A percentile compares a stretch with the other conserved stretches of the same genome.
phyloP scores from a whole-genome alignment of 345 rosid species.

The Camelina sativa region DNA sequence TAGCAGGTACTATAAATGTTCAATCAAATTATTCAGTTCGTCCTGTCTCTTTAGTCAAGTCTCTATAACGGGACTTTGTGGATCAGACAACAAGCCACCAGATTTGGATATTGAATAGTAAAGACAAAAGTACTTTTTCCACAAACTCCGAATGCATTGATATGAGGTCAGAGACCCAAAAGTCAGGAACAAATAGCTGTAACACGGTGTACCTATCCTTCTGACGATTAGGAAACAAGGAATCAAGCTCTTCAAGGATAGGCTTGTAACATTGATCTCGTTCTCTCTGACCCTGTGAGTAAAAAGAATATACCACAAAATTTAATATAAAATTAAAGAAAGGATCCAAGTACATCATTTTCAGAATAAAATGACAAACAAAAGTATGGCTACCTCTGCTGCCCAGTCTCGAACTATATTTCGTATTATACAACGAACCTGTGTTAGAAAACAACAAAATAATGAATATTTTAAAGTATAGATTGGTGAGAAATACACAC shows the following conservation, averaged over 20 bases:
- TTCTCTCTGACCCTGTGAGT: slow-evolving; percentile 76
- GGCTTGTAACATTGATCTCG: slow-evolving; percentile 93
- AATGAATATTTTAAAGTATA: slow-evolving; percentile 5
- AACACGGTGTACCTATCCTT: slow-evolving; percentile 55
- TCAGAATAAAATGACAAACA: slow-evolving; percentile 8
- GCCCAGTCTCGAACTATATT: slow-evolving; percentile 99
- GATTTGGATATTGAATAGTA: background rate
- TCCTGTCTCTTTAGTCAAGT: background rate
- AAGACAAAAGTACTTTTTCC: slow-evolving; percentile 6
- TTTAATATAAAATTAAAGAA: background rate
- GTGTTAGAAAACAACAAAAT: slow-evolving; percentile 43
- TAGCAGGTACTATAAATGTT: slow-evolving; percentile 10
- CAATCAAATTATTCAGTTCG: background rate
- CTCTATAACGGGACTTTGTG: background rate
- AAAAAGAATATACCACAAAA: slow-evolving; percentile 18
- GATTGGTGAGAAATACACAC: slow-evolving; percentile 18
- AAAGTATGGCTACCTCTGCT: slow-evolving; percentile 67
- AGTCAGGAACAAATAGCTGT: background rate
- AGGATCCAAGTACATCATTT: background rate
- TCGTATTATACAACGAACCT: slow-evolving; percentile 97
- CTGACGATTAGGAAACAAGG: slow-evolving; percentile 75
- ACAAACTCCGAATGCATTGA: slow-evolving; percentile 8
- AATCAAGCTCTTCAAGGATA: slow-evolving; percentile 87
- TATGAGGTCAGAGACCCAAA: slow-evolving; percentile 31
- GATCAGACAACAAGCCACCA: slow-evolving; percentile 20